Percentiles rank a stretch among this genome's conserved stretches.
Conservation (phyloP, 139 green algal species). For the Ettlia oleoabundans region DNA sequence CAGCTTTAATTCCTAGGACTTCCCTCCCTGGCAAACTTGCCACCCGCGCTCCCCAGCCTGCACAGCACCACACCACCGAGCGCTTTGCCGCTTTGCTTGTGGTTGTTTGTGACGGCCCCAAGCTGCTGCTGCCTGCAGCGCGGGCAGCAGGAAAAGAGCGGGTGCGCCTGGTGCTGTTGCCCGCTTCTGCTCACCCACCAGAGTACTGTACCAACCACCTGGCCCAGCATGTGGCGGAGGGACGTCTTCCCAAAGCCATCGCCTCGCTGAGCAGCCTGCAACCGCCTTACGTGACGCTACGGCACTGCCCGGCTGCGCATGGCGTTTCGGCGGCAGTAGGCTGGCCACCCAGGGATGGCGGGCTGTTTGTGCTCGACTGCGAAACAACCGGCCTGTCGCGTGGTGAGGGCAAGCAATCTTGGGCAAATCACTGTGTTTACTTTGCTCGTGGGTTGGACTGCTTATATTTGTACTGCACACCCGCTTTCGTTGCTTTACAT, state of each 20-base stretch:
- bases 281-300: neutral
- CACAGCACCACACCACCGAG: too few relatives aligned
- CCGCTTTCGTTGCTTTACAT: too few relatives aligned
- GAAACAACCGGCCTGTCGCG: constrained; percentile 21
- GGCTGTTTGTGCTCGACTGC: constrained; percentile 17
- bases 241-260: neutral
- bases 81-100: neutral
- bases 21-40: too few relatives aligned
- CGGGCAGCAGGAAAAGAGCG: neutral
- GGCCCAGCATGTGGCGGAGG: neutral
- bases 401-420: neutral
- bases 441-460: too few relatives aligned
- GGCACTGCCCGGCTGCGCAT: neutral
- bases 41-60: too few relatives aligned
- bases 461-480: too few relatives aligned
- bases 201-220: constrained; percentile 6
- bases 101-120: neutral
- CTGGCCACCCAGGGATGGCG: neutral
- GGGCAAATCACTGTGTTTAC: too few relatives aligned
- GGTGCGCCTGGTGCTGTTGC: constrained; percentile 21
- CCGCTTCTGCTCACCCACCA: neutral
- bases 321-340: neutral
- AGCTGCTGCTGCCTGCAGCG: neutral
- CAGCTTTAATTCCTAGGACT: too few relatives aligned
- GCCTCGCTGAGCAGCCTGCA: constrained; percentile 18